Conservation (phyloP, 2,329 filamentous ascomycete genomes). For the Colletotrichum sp. region DNA sequence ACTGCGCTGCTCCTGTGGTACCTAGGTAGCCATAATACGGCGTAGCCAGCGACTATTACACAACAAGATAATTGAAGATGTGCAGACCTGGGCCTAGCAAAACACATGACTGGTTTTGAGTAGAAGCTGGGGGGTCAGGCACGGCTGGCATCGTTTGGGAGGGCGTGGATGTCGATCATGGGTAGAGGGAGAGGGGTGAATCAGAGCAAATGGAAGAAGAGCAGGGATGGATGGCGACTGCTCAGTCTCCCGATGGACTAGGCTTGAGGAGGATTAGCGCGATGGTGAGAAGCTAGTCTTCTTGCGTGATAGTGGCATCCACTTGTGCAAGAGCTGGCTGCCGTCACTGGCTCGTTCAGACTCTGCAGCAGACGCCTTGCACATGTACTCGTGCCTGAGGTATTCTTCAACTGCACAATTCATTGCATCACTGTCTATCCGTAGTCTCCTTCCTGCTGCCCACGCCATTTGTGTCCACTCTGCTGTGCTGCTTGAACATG, state of each 20-base stretch:
- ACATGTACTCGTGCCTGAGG: conserved; percentile 14
- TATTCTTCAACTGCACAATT: conserved; percentile 12
- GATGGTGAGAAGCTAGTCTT: background rate
- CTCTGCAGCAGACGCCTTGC: background rate
- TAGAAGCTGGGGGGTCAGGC: conserved; percentile 8
- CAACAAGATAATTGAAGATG: background rate
- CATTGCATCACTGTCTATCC: conserved; percentile 2
- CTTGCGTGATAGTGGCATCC: background rate
- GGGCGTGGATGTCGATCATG: conserved; percentile 17
- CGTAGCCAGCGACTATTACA: background rate
- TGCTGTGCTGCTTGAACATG: background rate
- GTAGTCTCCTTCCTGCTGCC: background rate
- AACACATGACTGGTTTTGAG: conserved; percentile 10
- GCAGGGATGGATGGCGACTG: background rate
- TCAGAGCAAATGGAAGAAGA: background rate
- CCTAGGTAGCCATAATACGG: background rate
- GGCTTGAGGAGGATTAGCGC: background rate
- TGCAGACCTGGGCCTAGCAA: background rate
- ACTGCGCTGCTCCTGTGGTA: background rate
- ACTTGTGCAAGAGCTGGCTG: background rate
- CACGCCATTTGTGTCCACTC: conserved; percentile 2
- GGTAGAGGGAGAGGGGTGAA: background rate
- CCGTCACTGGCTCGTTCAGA: background rate
- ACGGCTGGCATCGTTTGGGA: conserved; percentile 4
- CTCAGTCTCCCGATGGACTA: background rate